Percentiles rank a stretch among this genome's conserved stretches.
Conservation (phyloP, 2,329 filamentous ascomycete species). For the Pseudocercospora musae region DNA sequence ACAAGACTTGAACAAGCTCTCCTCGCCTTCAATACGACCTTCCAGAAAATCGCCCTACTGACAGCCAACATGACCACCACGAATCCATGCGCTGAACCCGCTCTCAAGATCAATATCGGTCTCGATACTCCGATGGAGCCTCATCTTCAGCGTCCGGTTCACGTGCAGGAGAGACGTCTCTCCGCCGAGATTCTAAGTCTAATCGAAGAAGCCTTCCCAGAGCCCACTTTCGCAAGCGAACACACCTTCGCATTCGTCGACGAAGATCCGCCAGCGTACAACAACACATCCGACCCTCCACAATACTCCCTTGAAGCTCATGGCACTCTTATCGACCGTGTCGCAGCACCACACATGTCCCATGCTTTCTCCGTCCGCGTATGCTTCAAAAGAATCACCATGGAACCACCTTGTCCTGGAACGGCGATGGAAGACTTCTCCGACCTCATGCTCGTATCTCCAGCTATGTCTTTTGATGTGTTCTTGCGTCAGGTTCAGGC, state of each 20-base stretch:
- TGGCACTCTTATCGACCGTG: not conserved
- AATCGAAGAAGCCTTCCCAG: conserved; percentile 1
- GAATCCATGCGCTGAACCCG: not conserved
- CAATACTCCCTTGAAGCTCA: not conserved
- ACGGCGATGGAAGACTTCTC: not conserved
- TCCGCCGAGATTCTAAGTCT: not conserved
- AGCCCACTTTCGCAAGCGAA: not conserved
- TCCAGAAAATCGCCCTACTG: not conserved
- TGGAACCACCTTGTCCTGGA: not conserved
- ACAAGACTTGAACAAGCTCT: not conserved
- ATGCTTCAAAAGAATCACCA: not conserved
- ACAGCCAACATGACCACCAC: not conserved
- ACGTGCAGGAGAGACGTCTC: not conserved
- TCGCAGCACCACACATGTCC: not conserved
- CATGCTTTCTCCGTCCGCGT: not conserved
- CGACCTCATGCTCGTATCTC: not conserved
- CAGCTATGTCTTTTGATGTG: not conserved
- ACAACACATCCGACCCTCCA: not conserved
- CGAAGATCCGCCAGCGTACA: not conserved
- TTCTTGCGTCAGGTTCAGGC: not conserved
- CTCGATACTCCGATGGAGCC: not conserved
- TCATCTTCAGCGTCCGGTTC: not conserved
- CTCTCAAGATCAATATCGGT: not conserved
- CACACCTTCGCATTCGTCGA: not conserved
- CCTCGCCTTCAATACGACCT: not conserved